These are phyloP conservation scores for Calonectria honghensis DNA, from an alignment of 2,329 filamentous ascomycete species.

Conservation along the genomic window DNA sequence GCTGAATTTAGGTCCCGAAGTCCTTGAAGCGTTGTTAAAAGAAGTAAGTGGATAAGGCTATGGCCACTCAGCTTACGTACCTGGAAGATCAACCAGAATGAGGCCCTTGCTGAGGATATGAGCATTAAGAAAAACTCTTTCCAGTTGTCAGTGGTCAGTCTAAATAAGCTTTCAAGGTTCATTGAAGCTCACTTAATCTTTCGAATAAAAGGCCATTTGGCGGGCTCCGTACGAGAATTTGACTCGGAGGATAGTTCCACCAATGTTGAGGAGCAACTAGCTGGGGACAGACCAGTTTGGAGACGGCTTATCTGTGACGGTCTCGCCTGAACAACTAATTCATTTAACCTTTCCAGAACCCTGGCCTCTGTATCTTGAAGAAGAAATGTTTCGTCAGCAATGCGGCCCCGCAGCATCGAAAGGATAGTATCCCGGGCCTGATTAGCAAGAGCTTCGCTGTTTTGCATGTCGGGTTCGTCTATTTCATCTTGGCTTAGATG, in stretches of 20 bases:
- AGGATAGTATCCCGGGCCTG: slow-evolving; percentile 62
- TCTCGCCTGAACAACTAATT: slow-evolving; percentile 49
- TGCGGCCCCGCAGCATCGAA: slow-evolving; percentile 59
- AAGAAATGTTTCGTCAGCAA: slow-evolving; percentile 50
- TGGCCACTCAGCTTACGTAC: slow-evolving; percentile 52
- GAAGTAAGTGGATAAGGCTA: too few species aligned
- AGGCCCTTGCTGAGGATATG: slow-evolving; percentile 69
- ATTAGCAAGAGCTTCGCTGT: slow-evolving; percentile 55
- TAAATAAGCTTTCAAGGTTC: background rate
- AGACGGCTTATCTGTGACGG: slow-evolving; percentile 31
- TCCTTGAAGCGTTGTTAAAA: slow-evolving; percentile 54
- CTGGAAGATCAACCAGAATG: slow-evolving; percentile 69
- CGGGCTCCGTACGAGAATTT: slow-evolving; percentile 41
- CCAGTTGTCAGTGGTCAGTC: slow-evolving; percentile 38
- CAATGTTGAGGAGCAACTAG: slow-evolving; percentile 60
- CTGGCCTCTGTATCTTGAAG: slow-evolving; percentile 27
- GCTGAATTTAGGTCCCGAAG: slow-evolving; percentile 68
- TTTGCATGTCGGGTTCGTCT: slow-evolving; percentile 50
- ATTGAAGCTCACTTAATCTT: slow-evolving; percentile 62
- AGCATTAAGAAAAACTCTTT: slow-evolving; percentile 66
- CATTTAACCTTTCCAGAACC: slow-evolving; percentile 48
- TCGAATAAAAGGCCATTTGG: slow-evolving; percentile 66
- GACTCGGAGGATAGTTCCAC: slow-evolving; percentile 62
- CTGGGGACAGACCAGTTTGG: slow-evolving; percentile 25
- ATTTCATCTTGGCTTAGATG: slow-evolving; percentile 53